Percentiles rank a stretch among this genome's conserved stretches.
Conservation (phyloP, 2,329 filamentous ascomycete species). For the Diaporthe longicolla region DNA sequence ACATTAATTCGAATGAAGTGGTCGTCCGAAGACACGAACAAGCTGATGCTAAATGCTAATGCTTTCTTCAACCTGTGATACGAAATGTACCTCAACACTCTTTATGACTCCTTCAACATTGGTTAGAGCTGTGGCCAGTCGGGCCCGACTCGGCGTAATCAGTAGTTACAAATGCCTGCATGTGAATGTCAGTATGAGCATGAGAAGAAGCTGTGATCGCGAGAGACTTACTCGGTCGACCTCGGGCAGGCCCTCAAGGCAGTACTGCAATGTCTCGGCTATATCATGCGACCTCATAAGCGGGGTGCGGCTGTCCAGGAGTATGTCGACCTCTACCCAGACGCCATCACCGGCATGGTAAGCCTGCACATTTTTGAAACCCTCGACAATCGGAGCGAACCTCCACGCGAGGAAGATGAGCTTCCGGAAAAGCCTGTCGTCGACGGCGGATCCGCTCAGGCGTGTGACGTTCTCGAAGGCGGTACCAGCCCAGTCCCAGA, state of each 20-base stretch:
- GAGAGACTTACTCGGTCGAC: slow-evolving; percentile 50
- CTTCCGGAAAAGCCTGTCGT: slow-evolving; percentile 66
- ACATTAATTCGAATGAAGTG: neutral
- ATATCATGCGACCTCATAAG: slow-evolving; percentile 70
- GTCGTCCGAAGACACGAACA: too few species aligned
- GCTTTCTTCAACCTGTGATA: neutral
- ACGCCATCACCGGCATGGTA: slow-evolving; percentile 75
- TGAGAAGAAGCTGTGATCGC: neutral
- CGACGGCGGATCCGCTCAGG: slow-evolving; percentile 70
- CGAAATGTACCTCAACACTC: neutral
- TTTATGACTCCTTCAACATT: neutral
- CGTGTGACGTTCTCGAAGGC: slow-evolving; percentile 71
- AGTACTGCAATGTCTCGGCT: slow-evolving; percentile 75
- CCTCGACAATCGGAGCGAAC: slow-evolving; percentile 66
- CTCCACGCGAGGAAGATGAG: slow-evolving; percentile 72
- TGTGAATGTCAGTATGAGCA: neutral
- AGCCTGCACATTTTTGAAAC: slow-evolving; percentile 67
- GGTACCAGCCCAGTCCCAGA: slow-evolving; percentile 77
- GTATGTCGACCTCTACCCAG: slow-evolving; percentile 73
- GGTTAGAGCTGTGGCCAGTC: slow-evolving; percentile 53
- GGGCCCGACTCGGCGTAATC: slow-evolving; percentile 72
- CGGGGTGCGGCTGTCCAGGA: slow-evolving; percentile 67
- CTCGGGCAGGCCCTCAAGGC: slow-evolving; percentile 63
- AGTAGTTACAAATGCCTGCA: slow-evolving; percentile 54
- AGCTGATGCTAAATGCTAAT: neutral